phyloP scores from a whole-genome alignment of 805 yeast genomes.

The Wickerhamomyces canadensis region DNA sequence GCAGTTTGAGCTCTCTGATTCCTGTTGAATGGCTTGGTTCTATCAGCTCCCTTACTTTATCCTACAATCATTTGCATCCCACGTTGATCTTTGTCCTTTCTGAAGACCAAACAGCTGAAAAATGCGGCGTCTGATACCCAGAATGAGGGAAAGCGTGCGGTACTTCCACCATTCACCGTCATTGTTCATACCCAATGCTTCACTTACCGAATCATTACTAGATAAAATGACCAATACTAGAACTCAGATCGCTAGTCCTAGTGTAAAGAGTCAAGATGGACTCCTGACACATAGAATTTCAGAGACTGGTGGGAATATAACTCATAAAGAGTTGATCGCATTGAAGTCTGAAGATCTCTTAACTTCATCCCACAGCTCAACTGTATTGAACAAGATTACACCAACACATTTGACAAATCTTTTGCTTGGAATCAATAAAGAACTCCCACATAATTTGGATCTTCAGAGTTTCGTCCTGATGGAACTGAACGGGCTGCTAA shows the following conservation, averaged over 20 bases:
- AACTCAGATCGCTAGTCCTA: too few relatives aligned
- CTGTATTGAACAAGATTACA: not conserved
- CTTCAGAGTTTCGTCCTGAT: slow-evolving; percentile 1
- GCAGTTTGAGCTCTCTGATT: too few relatives aligned
- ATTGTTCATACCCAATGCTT: not conserved
- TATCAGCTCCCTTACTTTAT: too few relatives aligned
- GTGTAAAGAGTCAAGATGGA: too few relatives aligned
- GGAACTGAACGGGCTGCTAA: not conserved
- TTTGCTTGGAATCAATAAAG: not conserved
- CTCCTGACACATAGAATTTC: not conserved
- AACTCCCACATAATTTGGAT: not conserved
- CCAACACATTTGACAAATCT: slow-evolving; percentile 1
- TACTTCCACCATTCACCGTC: too few relatives aligned
- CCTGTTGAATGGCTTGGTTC: too few relatives aligned
- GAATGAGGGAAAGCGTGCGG: too few relatives aligned
- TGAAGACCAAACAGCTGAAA: too few relatives aligned
- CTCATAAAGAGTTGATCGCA: slow-evolving; percentile 2
- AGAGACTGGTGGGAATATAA: slow-evolving; percentile 11
- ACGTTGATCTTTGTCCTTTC: not conserved
- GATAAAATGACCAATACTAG: too few relatives aligned
- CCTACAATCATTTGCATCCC: not conserved
- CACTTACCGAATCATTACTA: not conserved
- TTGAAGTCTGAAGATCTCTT: slow-evolving; percentile 1
- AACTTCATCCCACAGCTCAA: not conserved
- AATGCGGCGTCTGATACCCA: not conserved